Percentiles rank a stretch among this genome's conserved stretches.
Conservation (phyloP, 2,329 filamentous ascomycete genomes). For the Magnaporthiopsis rhizophila region DNA sequence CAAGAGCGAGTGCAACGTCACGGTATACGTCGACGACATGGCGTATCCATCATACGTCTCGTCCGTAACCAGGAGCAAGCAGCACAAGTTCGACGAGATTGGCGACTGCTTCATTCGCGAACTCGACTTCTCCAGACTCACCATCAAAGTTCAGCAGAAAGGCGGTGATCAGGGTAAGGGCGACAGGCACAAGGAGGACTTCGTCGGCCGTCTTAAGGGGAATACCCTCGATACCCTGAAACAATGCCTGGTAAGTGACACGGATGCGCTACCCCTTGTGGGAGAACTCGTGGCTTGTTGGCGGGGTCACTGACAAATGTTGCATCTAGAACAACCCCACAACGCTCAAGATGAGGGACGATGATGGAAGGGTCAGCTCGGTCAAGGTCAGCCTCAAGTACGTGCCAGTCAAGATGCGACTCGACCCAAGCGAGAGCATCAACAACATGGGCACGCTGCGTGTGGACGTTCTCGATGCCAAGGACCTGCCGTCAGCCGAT, state of each 20-base stretch:
- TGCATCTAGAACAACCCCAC: constrained; percentile 72
- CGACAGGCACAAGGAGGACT: constrained; percentile 63
- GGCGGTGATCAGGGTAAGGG: constrained; percentile 63
- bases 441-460: constrained; percentile 97
- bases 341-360: constrained; percentile 68
- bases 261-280: background rate
- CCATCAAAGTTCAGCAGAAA: constrained; percentile 76
- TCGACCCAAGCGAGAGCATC: constrained; percentile 93
- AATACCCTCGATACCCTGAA: constrained; percentile 82
- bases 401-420: constrained; percentile 85
- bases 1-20: constrained; percentile 66
- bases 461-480: constrained; percentile 83
- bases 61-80: constrained; percentile 60
- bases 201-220: constrained; percentile 69
- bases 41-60: constrained; percentile 84
- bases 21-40: constrained; percentile 92
- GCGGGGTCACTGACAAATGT: background rate
- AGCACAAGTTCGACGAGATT: constrained; percentile 77
- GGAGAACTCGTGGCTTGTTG: background rate
- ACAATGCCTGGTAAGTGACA: constrained; percentile 64
- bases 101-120: constrained; percentile 95
- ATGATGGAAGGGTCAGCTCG: constrained; percentile 66
- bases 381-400: constrained; percentile 92
- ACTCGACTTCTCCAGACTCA: constrained; percentile 92
- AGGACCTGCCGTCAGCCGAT: constrained; percentile 85